Evolutionary conservation across 2,329 filamentous ascomycete species (phyloP), one percentile per base, ranked within the genome.

Genomic region (Mycosphaerella sp.): DNA sequence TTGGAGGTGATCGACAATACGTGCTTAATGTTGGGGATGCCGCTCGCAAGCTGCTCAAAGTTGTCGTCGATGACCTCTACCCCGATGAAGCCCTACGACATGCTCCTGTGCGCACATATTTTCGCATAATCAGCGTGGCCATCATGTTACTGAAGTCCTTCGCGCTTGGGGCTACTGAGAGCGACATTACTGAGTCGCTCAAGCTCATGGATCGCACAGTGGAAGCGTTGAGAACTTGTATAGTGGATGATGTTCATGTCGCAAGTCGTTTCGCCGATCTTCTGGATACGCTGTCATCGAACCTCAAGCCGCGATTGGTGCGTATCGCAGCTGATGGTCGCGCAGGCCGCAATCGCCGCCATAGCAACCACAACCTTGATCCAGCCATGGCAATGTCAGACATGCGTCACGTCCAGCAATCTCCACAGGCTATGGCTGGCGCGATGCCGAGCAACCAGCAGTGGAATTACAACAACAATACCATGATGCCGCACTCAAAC

Each of bases 81-180:
- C 86, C 86, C 0, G 79, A 79, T 6, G 85, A 84, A 35, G 89
- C 87, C 61, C 80, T 93, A 40, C 87, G 88, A 64, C 87, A 91
- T 64, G 86, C 86, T 0, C 87, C 87, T 0, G 87, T 93, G 4
- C 78, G 87, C 41, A 91, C 87, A 0, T 91, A 91, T 67, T 90
- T 93, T 71, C 82, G 87, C 50, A 91, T 93, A 65, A 88, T 91
- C 58, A 87, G 84, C 52, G 87, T 87, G 3, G 86, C 86, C 56
- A 90, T 91, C 80, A 90, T 93, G 63, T 69, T 93, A 14, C 78
- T 93, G 44, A 93, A 85, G 71, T 91, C 87, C 0, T 91, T 93
- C 68, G 86, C 87, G 0, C 76, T 93, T 1, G 87, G 87, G 14
- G 87, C 87, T 1, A 84, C 85, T 1, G 85, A 87, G 61, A 83